Evolutionary conservation across 1,139 yeast genomes (phyloP).

Genomic region (Lodderomyces oxycetoniae): DNA sequence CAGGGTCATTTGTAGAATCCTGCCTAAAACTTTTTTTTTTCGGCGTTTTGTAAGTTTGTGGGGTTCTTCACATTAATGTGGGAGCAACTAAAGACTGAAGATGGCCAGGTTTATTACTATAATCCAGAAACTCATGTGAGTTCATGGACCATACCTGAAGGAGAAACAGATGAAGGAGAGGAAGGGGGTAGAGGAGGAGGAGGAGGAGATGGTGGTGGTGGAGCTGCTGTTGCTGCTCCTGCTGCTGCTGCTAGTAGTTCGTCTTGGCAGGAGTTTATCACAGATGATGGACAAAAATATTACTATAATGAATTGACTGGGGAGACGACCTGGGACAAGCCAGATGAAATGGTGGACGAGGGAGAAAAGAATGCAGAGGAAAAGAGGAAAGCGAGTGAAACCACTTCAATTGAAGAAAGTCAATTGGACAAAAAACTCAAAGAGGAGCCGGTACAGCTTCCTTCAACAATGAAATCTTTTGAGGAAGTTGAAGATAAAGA

Average conservation of each 20-base stretch:
- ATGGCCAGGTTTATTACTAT: constrained; percentile 70
- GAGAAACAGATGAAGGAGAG: no score
- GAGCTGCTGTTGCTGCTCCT: background rate
- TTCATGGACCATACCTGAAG: constrained; percentile 78
- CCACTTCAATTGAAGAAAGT: constrained; percentile 6
- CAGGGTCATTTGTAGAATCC: background rate
- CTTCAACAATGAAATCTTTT: constrained; percentile 5
- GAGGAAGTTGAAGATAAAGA: constrained; percentile 20
- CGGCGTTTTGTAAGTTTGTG: background rate
- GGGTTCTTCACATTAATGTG: constrained; percentile 42
- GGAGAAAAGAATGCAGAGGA: constrained; percentile 1
- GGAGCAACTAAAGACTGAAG: constrained; percentile 61
- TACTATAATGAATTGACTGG: constrained; percentile 65
- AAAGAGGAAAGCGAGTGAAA: constrained; percentile 4
- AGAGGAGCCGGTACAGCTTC: constrained; percentile 10
- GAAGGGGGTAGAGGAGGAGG: no score
- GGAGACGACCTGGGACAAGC: constrained; percentile 79
- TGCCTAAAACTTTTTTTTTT: background rate
- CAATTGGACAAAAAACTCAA: constrained; percentile 14
- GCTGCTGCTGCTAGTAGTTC: background rate
- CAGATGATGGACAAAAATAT: constrained; percentile 69
- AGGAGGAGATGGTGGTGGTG: no score
- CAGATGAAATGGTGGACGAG: constrained; percentile 35
- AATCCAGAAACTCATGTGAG: constrained; percentile 64
- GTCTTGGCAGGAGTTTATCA: constrained; percentile 59